Base-by-base conservation (phyloP, 2,329 filamentous ascomycete genomes). In the Aspergillus unguis region DNA sequence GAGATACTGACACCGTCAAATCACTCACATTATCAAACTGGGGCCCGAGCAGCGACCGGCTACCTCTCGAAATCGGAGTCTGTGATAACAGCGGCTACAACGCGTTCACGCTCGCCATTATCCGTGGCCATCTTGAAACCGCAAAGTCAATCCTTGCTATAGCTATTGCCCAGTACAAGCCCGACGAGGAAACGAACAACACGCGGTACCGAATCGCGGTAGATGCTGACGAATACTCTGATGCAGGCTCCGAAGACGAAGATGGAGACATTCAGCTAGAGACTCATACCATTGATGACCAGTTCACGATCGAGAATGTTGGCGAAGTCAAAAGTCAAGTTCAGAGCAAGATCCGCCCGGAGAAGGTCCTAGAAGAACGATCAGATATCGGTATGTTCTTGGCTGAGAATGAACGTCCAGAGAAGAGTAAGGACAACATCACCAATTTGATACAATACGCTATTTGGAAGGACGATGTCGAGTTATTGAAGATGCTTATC, bases 261-360 rank as follows among this genome's bases (percentile, higher is more conserved):
- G 17, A 17, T 17, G 17, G 17, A 17, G 17, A 42, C 4, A 53
- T 71, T 7, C 58, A 69, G 26, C 63, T 77, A 9, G 56, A 65
- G 5, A 60, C 71, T 72, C 79, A 85, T 54, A 75, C 85, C 37
- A 72, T 90, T 28, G 81, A 86, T 58, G 81, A 86, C 9, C 76
- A 80, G 33, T 89, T 88, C 65, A 94, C 89, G 0, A 80, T 92
- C 48, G 87, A 94, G 11, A 84, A 90, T 59, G 78, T 94, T 52
- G 87, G 87, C 0, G 81, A 88, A 58, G 76, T 87, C 3, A 82
- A 82, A 0, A 85, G 81, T 63, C 78, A 86, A 50, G 86, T 90
- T 53, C 85, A 88, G 64, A 88, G 86, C 52, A 71, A 76, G 11
- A 71, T 79, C 6, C 77, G 77, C 33, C 85, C 89, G 2, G 64